Evolutionary conservation across 2,329 filamentous ascomycete species (phyloP).

Genomic region (Penicillium expansum): DNA sequence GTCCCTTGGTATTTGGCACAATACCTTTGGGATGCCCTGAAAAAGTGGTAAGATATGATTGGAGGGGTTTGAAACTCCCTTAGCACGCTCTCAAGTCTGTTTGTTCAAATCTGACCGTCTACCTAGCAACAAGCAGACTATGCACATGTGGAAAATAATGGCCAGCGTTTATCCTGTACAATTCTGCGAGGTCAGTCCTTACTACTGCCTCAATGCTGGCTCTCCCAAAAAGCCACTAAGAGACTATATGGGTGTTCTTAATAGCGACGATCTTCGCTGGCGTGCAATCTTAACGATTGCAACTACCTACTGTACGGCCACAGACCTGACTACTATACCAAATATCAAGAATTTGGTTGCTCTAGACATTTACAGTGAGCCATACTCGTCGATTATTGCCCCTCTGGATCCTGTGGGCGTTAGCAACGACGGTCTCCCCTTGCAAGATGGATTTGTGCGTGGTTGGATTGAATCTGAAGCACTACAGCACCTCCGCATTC

Average conservation of each 20-base stretch:
- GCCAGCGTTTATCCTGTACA: constrained; percentile 37
- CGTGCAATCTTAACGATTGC: constrained; percentile 36
- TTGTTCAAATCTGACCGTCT: neutral
- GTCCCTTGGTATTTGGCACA: constrained; percentile 42
- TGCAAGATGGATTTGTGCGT: constrained; percentile 42
- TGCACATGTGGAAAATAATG: constrained; percentile 47
- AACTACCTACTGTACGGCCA: constrained; percentile 28
- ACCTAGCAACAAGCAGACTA: constrained; percentile 36
- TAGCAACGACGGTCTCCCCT: constrained; percentile 12
- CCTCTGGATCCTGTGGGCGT: constrained; percentile 10
- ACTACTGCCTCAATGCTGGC: constrained; percentile 33
- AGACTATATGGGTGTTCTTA: constrained; percentile 38
- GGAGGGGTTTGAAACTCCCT: too few species aligned
- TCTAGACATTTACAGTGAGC: constrained; percentile 35
- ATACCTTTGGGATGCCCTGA: constrained; percentile 41
- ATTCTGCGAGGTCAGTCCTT: constrained; percentile 29
- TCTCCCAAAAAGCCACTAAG: constrained; percentile 30
- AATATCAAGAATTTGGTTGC: constrained; percentile 42
- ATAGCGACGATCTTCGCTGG: constrained; percentile 35
- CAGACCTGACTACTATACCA: constrained; percentile 40
- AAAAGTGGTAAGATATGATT: constrained; percentile 31
- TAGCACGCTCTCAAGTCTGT: neutral
- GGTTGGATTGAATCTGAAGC: constrained; percentile 42
- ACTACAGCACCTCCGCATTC: constrained; percentile 39
- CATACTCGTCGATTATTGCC: constrained; percentile 6